These are phyloP conservation scores for Amanita pallidorosea DNA, from an alignment of 768 basidiomycete species.

Conservation along the genomic window DNA sequence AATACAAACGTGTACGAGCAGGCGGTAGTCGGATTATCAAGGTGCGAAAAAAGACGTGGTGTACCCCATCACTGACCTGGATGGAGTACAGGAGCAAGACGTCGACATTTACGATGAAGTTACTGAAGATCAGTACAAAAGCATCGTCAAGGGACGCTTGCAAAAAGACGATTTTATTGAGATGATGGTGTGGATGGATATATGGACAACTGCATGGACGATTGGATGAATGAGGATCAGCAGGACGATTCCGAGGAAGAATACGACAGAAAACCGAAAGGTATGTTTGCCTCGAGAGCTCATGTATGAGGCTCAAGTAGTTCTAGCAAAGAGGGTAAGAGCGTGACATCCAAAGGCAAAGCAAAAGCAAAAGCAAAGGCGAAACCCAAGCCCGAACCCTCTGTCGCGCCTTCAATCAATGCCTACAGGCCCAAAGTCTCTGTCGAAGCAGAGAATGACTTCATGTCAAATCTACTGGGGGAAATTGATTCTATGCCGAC, in stretches of 20 bases:
- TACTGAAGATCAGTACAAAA: conserved; percentile 78
- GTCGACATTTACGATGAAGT: conserved; percentile 80
- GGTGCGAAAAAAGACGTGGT: conserved; percentile 22
- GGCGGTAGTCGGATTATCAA: conserved; percentile 50
- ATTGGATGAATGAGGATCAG: conserved; percentile 61
- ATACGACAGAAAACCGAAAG: conserved; percentile 29
- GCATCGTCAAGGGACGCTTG: conserved; percentile 74
- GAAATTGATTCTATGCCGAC: conserved; percentile 46
- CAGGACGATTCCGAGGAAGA: conserved; percentile 53
- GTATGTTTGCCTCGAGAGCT: conserved; percentile 16
- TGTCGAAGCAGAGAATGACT: conserved; percentile 76
- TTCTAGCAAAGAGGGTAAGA: conserved; percentile 28
- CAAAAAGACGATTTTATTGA: conserved; percentile 90
- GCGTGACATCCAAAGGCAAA: conserved; percentile 25
- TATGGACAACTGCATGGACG: conserved; percentile 94
- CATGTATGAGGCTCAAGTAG: not conserved
- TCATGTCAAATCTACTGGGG: conserved; percentile 76
- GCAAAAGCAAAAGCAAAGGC: conserved; percentile 36
- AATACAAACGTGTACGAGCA: conserved; percentile 48
- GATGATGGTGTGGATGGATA: conserved; percentile 91
- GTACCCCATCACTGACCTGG: not conserved
- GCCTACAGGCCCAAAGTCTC: conserved; percentile 74
- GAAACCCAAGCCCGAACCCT: conserved; percentile 39
- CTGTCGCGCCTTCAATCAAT: conserved; percentile 50
- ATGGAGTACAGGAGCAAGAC: conserved; percentile 40